Base-by-base conservation (phyloP, 768 basidiomycete species). In the Melanogaster broomeanus region DNA sequence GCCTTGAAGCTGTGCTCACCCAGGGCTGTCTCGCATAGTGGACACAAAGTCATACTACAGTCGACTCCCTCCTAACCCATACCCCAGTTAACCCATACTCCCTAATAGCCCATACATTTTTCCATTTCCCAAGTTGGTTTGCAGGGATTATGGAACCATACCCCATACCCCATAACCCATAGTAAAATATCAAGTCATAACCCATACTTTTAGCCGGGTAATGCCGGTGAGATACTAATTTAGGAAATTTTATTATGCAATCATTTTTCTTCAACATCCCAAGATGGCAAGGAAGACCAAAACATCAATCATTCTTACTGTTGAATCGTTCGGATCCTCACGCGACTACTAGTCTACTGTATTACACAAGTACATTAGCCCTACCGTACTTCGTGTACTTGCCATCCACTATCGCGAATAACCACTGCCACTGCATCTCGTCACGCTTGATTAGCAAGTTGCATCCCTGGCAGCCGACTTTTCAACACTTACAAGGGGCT, bases 401-500 rank as follows among this genome's bases (percentile, higher is more conserved):
- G n/a, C n/a, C n/a, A n/a, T n/a, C n/a, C n/a, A n/a, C n/a, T n/a
- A n/a, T n/a, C n/a, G n/a, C n/a, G n/a, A n/a, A n/a, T n/a, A n/a
- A n/a, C n/a, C n/a, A n/a, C n/a, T n/a, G n/a, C n/a, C n/a, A n/a
- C n/a, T n/a, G n/a, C n/a, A n/a, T n/a, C n/a, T n/a, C n/a, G n/a
- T n/a, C n/a, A n/a, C n/a, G n/a, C n/a, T n/a, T n/a, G n/a, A n/a
- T n/a, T n/a, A n/a, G n/a, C n/a, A n/a, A n/a, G n/a, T n/a, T n/a
- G n/a, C 37, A 11, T 30, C n/a, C 27, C 18, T 48, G 57, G 51
- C 52, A 44, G 37, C 45, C 48, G 9, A n/a, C n/a, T n/a, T 64
- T 18, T 31, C 55, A 0, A 12, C 53, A 22, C 58, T 67, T 2
- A 53, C 58, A 59, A 56, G 39, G 22, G 59, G 60, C 30, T 54